Evolutionary conservation across 179 eudicot genomes (phyloP).

Genomic region (Beta corolliflora): DNA sequence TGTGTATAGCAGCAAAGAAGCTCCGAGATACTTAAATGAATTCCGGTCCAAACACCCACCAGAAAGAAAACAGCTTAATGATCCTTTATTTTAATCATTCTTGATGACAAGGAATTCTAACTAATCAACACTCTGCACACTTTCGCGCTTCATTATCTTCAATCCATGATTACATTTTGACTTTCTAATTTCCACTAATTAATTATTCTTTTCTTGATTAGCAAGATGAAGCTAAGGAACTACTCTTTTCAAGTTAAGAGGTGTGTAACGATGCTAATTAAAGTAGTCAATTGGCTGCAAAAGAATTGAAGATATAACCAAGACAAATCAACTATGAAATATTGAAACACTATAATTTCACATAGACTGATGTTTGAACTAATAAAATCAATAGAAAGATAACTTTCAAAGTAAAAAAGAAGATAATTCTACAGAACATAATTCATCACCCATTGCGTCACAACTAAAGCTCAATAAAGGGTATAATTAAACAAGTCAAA

Average conservation of each 20-base stretch:
- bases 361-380: neutral
- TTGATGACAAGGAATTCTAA: neutral
- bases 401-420: neutral
- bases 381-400: neutral
- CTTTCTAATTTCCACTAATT: neutral
- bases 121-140: neutral
- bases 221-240: neutral
- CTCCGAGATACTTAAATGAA: neutral
- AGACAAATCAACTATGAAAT: neutral
- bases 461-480: neutral
- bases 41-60: neutral
- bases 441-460: conserved; percentile 22
- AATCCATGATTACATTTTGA: conserved; percentile 10
- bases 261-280: conserved; percentile 3
- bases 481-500: neutral
- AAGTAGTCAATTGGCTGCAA: conserved; percentile 1
- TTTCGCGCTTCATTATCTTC: conserved; percentile 11
- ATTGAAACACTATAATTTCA: neutral
- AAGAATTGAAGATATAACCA: neutral
- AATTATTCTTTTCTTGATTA: neutral
- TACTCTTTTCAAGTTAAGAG: conserved; percentile 11
- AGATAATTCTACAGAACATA: neutral
- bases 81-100: conserved; percentile 1
- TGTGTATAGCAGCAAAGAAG: conserved; percentile 1
- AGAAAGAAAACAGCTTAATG: neutral